Base-by-base conservation (phyloP, 2,329 filamentous ascomycete genomes). In the Talaromyces sp. region DNA sequence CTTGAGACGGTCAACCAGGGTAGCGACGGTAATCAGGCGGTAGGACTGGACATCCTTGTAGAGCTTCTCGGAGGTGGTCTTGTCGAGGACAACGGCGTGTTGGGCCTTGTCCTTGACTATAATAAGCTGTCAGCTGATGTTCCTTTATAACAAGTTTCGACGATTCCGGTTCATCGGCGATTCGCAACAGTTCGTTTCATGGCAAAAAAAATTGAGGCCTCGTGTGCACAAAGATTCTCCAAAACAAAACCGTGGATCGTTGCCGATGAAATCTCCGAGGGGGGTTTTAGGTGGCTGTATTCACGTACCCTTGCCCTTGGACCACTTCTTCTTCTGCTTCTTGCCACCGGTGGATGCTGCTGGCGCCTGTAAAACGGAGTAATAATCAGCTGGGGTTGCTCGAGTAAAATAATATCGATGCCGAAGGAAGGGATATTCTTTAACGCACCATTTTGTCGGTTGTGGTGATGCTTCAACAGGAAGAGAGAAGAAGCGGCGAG, bases 71-170 rank as follows among this genome's bases (percentile, higher is more conserved):
- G 90, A 90, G 78, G 90, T 96, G 83, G 85, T 79, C 89, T 99
- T 99, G 87, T 99, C 95, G 84, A 99, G 92, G 79, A 98, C 87
- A 83, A 99, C 95, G 82, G 78, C 91, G 88, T 99, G 95, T 82
- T 98, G 90, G 83, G 95, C 94, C 93, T 99, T 99, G 89, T 99
- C 95, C 95, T 99, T 99, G 87, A 99, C 95, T 92, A 81, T 85
- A 68, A 23, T 28, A 61, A 44, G 12, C 1, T 36, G 40, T 63
- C 30, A 63, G 61, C 30, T 36, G 50, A 16, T 33, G 57, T 30
- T 16, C 27, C 27, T 16, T 1, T 42, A 31, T 58, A 2, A 28
- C 16, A 30, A 8, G 5, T 31, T 28, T 52, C 50, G 14, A n/a
- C 18, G 5, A 28, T n/a, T 27, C 28, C 50, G 16, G 16, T 31